A percentile compares a stretch with the other conserved stretches of the same genome.
Evolutionary conservation across 225 moss, liverwort and hornwort species (phyloP).

Genomic region (Bryoerythrophyllum caledonicum): DNA sequence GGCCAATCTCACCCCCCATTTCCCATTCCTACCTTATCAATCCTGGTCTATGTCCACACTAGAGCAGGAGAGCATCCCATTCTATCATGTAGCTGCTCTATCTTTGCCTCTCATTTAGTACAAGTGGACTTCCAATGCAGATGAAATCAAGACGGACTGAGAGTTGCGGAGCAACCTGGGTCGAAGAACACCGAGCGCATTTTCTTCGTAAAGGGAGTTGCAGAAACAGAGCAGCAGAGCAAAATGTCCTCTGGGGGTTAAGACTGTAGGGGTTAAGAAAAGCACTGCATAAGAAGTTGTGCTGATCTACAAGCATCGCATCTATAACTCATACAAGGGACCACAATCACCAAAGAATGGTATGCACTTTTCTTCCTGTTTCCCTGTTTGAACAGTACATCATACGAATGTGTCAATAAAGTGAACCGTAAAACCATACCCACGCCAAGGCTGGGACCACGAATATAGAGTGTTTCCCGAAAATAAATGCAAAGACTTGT

Average conservation of each 20-base stretch:
- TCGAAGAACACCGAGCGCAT: neutral
- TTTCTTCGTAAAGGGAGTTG: neutral
- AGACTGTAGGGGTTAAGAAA: no score
- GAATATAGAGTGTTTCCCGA: neutral
- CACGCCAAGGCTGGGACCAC: neutral
- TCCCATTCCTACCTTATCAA: neutral
- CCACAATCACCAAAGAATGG: neutral
- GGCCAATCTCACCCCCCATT: neutral
- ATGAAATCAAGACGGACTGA: slow-evolving; percentile 35
- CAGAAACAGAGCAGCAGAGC: neutral
- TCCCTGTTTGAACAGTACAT: neutral
- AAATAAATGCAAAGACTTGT: neutral
- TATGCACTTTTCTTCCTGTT: neutral
- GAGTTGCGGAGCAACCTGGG: neutral
- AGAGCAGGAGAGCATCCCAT: neutral
- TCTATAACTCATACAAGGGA: neutral
- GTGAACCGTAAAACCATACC: neutral
- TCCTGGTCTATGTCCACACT: neutral
- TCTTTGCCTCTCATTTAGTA: neutral
- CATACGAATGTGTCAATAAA: neutral
- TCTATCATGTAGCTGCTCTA: neutral
- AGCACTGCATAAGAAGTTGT: neutral
- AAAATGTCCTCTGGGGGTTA: no score
- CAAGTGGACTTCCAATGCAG: slow-evolving; percentile 8
- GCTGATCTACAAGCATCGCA: neutral